Base-by-base conservation (phyloP, 1,284 basidiomycete species). In the Marasmius tenuissimus region DNA sequence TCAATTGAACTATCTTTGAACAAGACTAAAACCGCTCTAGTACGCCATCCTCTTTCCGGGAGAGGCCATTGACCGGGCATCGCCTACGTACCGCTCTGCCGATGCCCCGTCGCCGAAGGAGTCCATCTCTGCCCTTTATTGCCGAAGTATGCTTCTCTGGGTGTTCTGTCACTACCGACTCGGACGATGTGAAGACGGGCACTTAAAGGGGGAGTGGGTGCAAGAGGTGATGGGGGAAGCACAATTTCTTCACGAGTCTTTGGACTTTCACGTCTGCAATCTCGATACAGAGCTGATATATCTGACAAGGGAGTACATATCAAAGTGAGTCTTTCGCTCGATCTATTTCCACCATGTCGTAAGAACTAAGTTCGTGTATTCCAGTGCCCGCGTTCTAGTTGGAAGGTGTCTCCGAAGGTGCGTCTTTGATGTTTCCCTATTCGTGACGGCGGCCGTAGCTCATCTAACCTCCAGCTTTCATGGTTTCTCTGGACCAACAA, bases 81-180 rank as follows among this genome's bases (percentile, higher is more conserved):
- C 71, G 57, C 73, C 71, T 63, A 73, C 66, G 62, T 80, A 75
- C 75, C 78, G 68, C 61, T 73, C 70, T 35, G 66, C 69, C n/a
- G 69, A 73, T 51, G 73, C 73, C 35, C 69, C 73, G 38, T 85
- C 86, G 12, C 80, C 86, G 12, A 91, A 91, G 70, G 88, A 92
- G 65, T 86, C 86, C 9, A 78, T 92, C 3, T 92, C 89, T 89
- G 90, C 88, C 0, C 76, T 93, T 37, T 90, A 91, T 69, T 91
- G 87, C 73, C 85, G 91, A 55, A 85, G 85, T 70, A 88, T 92
- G 87, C 79, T 93, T 11, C 77, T 92, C 1, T 91, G 89, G 86
- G 88, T 84, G 68, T 87, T 85, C 68, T 87, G 85, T 67, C 78
- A 81, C 62, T 81, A 81, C 22, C 76, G 86, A 57, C 73, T 81